Evolutionary conservation across 345 rosid species (phyloP).

Genomic region (Sisymbrium altissimum): DNA sequence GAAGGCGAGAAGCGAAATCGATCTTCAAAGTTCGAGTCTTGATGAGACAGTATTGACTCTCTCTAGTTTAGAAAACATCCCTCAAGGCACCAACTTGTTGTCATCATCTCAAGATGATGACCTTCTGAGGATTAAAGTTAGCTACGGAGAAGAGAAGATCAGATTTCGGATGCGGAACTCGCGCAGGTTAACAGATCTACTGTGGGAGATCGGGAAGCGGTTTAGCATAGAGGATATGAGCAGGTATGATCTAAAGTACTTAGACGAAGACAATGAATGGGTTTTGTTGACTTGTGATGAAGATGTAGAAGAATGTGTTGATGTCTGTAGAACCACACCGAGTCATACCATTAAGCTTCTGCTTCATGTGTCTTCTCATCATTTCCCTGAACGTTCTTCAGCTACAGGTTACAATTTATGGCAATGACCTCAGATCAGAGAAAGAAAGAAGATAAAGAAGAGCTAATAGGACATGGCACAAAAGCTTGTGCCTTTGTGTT

Average conservation of each 20-base stretch:
- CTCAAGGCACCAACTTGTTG: constrained; percentile 18
- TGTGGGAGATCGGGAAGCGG: constrained; percentile 63
- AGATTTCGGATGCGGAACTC: constrained; percentile 55
- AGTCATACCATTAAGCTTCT: constrained; percentile 57
- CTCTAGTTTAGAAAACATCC: constrained; percentile 35
- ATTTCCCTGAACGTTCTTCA: constrained; percentile 37
- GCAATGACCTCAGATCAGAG: constrained; percentile 8
- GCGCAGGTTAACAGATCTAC: constrained; percentile 49
- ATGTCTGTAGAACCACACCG: constrained; percentile 50
- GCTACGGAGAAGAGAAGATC: constrained; percentile 62
- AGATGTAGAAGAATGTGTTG: constrained; percentile 81
- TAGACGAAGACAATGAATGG: constrained; percentile 97
- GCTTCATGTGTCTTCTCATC: constrained; percentile 65
- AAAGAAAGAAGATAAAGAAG: not conserved
- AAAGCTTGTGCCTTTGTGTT: constrained; percentile 11
- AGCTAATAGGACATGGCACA: constrained; percentile 12
- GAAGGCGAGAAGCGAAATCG: constrained; percentile 46
- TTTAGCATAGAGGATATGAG: constrained; percentile 58
- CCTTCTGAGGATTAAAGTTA: constrained; percentile 58
- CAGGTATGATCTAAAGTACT: constrained; percentile 70
- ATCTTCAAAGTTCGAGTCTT: constrained; percentile 46
- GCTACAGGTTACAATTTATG: constrained; percentile 36
- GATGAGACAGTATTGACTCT: constrained; percentile 37
- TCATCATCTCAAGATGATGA: constrained; percentile 44
- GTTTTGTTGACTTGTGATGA: constrained; percentile 83